A percentile compares a stretch with the other conserved stretches of the same genome.
Conservation (phyloP, 2,329 filamentous ascomycete genomes). For the Leptographium lundbergii region DNA sequence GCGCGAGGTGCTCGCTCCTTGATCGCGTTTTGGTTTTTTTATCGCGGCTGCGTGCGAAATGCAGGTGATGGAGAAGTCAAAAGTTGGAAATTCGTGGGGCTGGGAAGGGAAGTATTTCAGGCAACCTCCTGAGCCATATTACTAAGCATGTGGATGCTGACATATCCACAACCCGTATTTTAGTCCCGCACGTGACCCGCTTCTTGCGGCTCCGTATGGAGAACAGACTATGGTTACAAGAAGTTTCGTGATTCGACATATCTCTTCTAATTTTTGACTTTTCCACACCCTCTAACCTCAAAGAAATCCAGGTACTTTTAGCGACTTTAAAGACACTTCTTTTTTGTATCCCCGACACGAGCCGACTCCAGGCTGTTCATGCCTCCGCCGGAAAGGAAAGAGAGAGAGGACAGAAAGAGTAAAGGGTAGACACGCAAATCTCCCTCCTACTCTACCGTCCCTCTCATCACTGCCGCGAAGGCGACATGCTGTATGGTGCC, state of each 20-base stretch:
- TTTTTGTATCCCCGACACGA: not conserved
- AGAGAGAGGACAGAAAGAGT: not conserved
- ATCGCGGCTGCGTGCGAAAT: not conserved
- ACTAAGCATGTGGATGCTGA: no score
- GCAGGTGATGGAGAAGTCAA: not conserved
- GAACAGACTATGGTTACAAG: no score
- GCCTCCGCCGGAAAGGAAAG: no score
- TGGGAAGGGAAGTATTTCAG: not conserved
- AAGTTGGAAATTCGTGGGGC: not conserved
- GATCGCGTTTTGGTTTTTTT: not conserved
- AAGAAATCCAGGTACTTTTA: no score
- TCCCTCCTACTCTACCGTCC: not conserved
- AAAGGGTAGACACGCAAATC: not conserved
- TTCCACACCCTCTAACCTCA: no score
- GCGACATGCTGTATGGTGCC: conserved; percentile 62
- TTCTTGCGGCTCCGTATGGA: no score
- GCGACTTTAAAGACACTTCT: no score
- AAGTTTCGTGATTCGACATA: no score
- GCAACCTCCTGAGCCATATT: no score
- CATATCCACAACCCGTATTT: no score
- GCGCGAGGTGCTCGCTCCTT: not conserved
- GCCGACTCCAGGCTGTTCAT: not conserved
- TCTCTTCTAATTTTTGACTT: no score
- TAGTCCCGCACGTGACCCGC: no score
- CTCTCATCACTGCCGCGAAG: conserved; percentile 23